Base-by-base conservation (phyloP, 225 moss, liverwort and hornwort genomes). In the Thuidium tamariscinum region DNA sequence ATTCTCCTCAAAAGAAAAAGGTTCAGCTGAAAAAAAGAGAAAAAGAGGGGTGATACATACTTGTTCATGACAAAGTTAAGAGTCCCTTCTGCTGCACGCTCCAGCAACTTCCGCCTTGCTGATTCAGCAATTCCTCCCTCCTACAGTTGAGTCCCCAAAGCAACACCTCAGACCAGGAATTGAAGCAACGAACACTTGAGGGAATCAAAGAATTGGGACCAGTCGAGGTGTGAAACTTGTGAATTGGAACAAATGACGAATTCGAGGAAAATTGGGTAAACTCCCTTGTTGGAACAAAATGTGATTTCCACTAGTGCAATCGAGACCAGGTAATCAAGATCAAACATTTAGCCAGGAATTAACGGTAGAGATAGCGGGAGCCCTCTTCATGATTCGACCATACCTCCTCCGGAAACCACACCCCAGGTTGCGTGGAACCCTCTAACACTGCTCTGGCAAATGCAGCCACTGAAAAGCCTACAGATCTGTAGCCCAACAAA, bases 371-470 rank as follows among this genome's bases (percentile, higher is more conserved):
- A 78, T 32, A 52, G 66, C 8, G 30, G 6, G 39, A 67, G 46
- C 67, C 48, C 61, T 36, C 18, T 26, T 75, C 26, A 34, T 22
- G 27, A 39, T 34, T 85, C 16, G 61, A 42, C 19, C 39, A 49
- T 87, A 94, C 95, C 94, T 97, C 97, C 89, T 96, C 95, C 44
- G 95, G 95, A 90, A 85, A 95, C 97, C 97, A 98, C 41, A 95
- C 95, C 80, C 95, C 95, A 56, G 95, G 95, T 85, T 94, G 92
- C 39, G 96, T 92, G 55, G 92, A 91, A 36, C 95, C 95, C 93
- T 98, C 95, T 69, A 95, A 73, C 16, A 95, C 92, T 30, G 94
- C 96, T 90, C 95, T 91, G 10, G 90, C 98, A 90, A 96, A 96
- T 89, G 98, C 91, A 81, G 94, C 95, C 29, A 95, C 92, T 27